phyloP scores from a whole-genome alignment of 1,139 yeast genomes.

The Taphrina communis region DNA sequence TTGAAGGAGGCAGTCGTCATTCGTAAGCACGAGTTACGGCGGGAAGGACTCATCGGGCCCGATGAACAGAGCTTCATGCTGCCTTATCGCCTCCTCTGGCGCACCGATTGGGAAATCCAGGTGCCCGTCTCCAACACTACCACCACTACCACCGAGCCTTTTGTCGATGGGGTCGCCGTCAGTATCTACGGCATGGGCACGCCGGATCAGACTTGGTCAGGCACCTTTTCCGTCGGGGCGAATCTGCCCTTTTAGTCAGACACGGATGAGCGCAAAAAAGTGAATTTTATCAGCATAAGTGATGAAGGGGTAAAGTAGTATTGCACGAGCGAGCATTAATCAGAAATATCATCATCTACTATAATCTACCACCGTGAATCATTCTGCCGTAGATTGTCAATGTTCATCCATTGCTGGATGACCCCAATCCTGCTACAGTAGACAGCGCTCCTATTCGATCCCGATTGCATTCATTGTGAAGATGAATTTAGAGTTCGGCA shows the following conservation, averaged over 20 bases:
- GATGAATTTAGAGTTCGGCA: too few relatives aligned
- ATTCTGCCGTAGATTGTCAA: too few relatives aligned
- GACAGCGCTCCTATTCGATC: too few relatives aligned
- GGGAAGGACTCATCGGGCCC: constrained; percentile 24
- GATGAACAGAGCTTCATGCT: constrained; percentile 34
- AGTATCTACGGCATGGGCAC: constrained; percentile 29
- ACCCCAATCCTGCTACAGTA: too few relatives aligned
- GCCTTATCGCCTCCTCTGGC: constrained; percentile 28
- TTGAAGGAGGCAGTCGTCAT: constrained; percentile 22
- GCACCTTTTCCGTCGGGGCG: constrained; percentile 30
- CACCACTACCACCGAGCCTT: constrained; percentile 1
- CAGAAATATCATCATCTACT: neutral
- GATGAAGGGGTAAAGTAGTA: neutral
- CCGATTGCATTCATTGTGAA: too few relatives aligned
- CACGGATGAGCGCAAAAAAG: neutral
- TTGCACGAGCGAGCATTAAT: neutral
- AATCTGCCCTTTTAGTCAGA: constrained; percentile 25
- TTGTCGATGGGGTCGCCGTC: constrained; percentile 20
- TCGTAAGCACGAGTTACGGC: constrained; percentile 14
- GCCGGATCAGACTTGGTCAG: constrained; percentile 31
- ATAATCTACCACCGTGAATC: too few relatives aligned
- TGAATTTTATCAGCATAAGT: neutral
- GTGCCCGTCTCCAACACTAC: constrained; percentile 11
- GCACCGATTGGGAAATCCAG: constrained; percentile 27
- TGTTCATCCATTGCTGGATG: too few relatives aligned